These are phyloP conservation scores for Phalaenopsis hybrid DNA, from an alignment of 116 monocot genomes.

Conservation along the genomic window DNA sequence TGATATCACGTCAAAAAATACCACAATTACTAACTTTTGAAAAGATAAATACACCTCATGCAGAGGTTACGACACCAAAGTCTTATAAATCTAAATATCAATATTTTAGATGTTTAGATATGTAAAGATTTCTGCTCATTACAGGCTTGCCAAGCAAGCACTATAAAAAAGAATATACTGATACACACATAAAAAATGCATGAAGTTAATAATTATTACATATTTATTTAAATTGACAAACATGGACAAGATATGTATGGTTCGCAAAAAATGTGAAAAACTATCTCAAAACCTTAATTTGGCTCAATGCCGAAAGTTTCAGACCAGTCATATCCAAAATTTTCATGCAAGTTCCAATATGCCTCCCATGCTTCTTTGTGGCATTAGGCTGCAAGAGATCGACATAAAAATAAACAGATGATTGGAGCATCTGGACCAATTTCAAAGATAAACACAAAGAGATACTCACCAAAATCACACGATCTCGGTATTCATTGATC, in stretches of 20 bases:
- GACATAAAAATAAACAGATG: conserved; percentile 1
- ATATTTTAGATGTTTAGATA: too few species aligned
- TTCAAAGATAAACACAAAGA: background rate
- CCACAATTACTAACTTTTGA: too few species aligned
- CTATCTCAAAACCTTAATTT: conserved; percentile 60
- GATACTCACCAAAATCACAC: conserved; percentile 60
- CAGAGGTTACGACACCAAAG: too few species aligned
- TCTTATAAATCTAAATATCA: too few species aligned
- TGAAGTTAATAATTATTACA: background rate
- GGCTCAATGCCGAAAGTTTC: conserved; percentile 73
- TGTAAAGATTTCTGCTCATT: too few species aligned
- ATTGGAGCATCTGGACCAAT: background rate
- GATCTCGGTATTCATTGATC: conserved; percentile 89
- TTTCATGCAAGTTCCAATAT: conserved; percentile 63
- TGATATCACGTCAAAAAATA: too few species aligned
- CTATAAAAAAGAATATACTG: background rate
- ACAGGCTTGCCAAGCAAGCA: too few species aligned
- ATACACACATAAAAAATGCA: background rate
- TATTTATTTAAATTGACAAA: background rate
- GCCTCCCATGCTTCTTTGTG: conserved; percentile 38
- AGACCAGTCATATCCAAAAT: conserved; percentile 96
- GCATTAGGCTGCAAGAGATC: conserved; percentile 49
- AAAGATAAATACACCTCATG: too few species aligned
- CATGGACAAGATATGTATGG: background rate
- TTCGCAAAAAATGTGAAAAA: background rate